Conservation (phyloP, 2,329 filamentous ascomycete genomes). For the Penicillium corylophilum region DNA sequence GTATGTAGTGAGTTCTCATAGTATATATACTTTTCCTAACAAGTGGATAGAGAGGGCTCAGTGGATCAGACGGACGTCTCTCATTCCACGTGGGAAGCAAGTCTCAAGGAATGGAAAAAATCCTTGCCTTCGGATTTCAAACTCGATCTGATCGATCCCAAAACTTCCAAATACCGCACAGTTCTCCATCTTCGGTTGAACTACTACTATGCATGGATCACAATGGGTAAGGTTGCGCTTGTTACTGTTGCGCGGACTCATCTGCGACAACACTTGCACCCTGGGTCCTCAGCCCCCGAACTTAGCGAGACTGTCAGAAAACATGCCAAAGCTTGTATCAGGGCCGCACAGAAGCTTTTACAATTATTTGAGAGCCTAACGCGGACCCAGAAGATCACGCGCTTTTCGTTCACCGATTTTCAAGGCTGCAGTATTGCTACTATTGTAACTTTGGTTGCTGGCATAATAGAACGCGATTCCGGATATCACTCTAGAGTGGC, state of each 20-base stretch:
- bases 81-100: slow-evolving; percentile 12
- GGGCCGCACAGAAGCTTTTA: slow-evolving; percentile 34
- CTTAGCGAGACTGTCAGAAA: background rate
- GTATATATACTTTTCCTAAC: too few species aligned
- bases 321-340: slow-evolving; percentile 29
- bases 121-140: slow-evolving; percentile 28
- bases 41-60: background rate
- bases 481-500: slow-evolving; percentile 29
- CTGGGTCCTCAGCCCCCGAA: slow-evolving; percentile 7
- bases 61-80: background rate
- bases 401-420: slow-evolving; percentile 43
- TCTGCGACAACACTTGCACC: slow-evolving; percentile 1
- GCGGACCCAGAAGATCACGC: slow-evolving; percentile 31
- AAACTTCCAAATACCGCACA: slow-evolving; percentile 30
- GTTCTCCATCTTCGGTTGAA: slow-evolving; percentile 39
- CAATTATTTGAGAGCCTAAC: slow-evolving; percentile 32
- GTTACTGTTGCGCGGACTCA: slow-evolving; percentile 30
- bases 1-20: too few species aligned
- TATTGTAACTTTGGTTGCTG: slow-evolving; percentile 36
- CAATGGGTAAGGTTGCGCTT: slow-evolving; percentile 37
- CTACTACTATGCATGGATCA: slow-evolving; percentile 41
- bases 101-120: slow-evolving; percentile 35
- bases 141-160: slow-evolving; percentile 28
- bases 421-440: slow-evolving; percentile 42
- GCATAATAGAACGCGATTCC: slow-evolving; percentile 36